Base-by-base conservation (phyloP, 1,139 yeast genomes). In the Zhuliangozyma blackwelliae region DNA sequence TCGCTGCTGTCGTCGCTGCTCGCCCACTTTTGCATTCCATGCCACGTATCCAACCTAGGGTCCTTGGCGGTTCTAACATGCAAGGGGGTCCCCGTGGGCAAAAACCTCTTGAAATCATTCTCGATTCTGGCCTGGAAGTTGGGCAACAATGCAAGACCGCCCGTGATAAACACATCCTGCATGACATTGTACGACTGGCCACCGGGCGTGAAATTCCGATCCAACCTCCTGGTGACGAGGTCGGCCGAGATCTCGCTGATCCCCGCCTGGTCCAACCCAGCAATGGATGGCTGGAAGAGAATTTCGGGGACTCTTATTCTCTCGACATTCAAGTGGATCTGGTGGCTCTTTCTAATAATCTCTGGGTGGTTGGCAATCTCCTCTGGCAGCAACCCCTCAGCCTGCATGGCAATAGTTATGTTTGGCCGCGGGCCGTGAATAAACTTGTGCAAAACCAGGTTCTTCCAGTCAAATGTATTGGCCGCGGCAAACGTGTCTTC, bases 221-320 rank as follows among this genome's bases (percentile, higher is more conserved):
- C 79, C 34, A 82, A 66, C 48, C 90, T 72, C 37, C 79, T 75
- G 34, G 75, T 53, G 5, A 90, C 54, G 11, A 88, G 70, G 44
- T 82, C 87, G 46, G 82, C 83, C 43, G 82, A 73, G 31, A 89
- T 61, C 58, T 94, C 98, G 13, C 76, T 57, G 10, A 94, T 69
- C 19, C 97, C 97, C 0, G 97, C 96, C 59, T 90, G 97, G 57
- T 94, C 98, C 26, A 89, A 67, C 10, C 98, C 98, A 0, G 95
- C 96, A 46, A 92, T 88, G 10, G 82, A 75, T n/a, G 99, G 98
- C 56, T 90, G 95, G 61, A 92, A 90, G 35, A 88, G 56, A 1
- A 90, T 82, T 59, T 94, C 99, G 0, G 97, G 97, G 2, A 90
- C 88, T 41, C 96, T 74, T 25, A 90, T 84, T 40, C 98, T 74